Evolutionary conservation across 352 stramenopile genomes (phyloP), one percentile per base, ranked within the genome.

Genomic region (Phytophthora pini): DNA sequence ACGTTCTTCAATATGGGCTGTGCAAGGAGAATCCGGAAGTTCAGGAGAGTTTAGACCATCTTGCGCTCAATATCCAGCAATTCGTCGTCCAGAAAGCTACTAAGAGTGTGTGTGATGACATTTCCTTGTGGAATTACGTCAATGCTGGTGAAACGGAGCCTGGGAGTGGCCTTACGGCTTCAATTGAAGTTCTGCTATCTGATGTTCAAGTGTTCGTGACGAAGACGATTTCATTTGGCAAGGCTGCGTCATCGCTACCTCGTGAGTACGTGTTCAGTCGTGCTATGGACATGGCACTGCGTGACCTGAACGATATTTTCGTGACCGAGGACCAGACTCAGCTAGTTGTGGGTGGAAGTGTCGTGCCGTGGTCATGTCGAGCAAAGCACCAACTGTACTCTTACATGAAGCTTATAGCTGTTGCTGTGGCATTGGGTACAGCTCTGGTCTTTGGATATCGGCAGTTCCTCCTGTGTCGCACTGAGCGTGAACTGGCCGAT

Each of bases 211-310:
- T 62, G 0, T 68, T 86, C 22, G 66, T 89, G n/a, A 60, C 70
- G 3, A 68, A 65, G 29, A 78, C 72, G 3, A 68, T 82, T 10
- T 70, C 74, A 17, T 86, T 82, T 26, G 72, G 70, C 20, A 77
- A 78, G 40, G 76, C 74, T 13, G 66, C 85, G n/a, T 61, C 68
- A 20, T 68, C 62, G 7, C 56, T 91, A 1, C 70, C 80, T 13
- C 71, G 69, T 1, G 72, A 83, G 11, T 86, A 88, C 26, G 73
- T 90, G 4, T 87, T 90, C 38, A 80, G 81, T 58, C 83, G 83
- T 22, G 82, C 83, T 11, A 44, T 92, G 22, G 75, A 90, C 31
- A 61, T 92, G 52, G 83, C 80, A 27, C 46, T 92, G 6, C 77
- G 80, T 10, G 71, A 82, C 15, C 66, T 92, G 1, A 67, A 79